Percentiles rank a stretch among this genome's conserved stretches.
These are phyloP conservation scores for Paspalum vaginatum DNA, from an alignment of 176 grass and related monocot genomes.

Conservation along the genomic window DNA sequence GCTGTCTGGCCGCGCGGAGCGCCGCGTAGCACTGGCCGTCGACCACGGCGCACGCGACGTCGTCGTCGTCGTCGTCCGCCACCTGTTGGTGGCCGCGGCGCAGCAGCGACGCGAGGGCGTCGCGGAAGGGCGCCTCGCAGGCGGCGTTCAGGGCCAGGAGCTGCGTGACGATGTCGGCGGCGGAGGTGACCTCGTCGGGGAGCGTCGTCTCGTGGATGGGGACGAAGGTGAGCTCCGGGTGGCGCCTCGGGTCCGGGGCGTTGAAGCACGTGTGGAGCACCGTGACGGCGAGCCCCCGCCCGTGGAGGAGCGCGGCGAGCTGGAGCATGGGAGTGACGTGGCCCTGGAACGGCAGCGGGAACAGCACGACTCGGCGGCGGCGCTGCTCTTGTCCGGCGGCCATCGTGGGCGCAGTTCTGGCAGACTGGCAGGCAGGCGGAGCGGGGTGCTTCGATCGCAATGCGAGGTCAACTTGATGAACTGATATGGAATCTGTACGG, in stretches of 20 bases:
- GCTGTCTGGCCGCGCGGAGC: neutral
- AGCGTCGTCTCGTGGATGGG: constrained; percentile 6
- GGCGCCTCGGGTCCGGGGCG: constrained; percentile 34
- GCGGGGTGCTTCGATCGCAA: neutral
- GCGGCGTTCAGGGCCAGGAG: constrained; percentile 1
- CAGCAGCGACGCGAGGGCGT: neutral
- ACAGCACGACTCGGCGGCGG: constrained; percentile 15
- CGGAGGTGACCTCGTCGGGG: neutral
- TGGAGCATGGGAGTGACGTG: constrained; percentile 50
- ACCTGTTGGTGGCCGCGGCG: neutral
- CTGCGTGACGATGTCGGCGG: neutral
- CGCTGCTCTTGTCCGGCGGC: neutral
- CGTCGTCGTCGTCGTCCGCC: neutral
- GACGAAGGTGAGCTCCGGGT: constrained; percentile 39
- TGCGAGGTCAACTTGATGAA: neutral
- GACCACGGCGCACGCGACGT: constrained; percentile 5
- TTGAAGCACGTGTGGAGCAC: constrained; percentile 48
- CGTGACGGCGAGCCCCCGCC: constrained; percentile 37
- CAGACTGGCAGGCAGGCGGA: too few relatives aligned
- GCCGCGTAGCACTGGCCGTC: constrained; percentile 25
- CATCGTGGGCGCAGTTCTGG: too few relatives aligned
- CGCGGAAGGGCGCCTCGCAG: constrained; percentile 20
- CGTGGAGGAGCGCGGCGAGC: constrained; percentile 32
- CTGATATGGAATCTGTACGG: too few relatives aligned
- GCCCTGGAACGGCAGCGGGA: constrained; percentile 53